Base-by-base conservation (phyloP, 495 filamentous ascomycete species). In the Penicillium paxilli region DNA sequence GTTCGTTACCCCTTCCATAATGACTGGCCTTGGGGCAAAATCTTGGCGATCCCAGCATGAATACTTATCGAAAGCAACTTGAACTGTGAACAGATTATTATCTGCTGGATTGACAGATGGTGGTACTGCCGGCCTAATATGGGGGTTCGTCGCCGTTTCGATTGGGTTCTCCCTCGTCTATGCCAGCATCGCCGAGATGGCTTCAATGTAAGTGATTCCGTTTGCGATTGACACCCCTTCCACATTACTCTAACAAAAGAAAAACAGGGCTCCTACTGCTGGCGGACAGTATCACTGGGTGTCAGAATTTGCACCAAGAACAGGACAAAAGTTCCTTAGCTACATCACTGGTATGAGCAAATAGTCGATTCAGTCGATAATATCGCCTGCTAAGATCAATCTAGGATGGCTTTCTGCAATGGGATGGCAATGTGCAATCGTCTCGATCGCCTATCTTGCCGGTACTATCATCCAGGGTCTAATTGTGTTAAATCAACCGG, bases 281-380 rank as follows among this genome's bases (percentile, higher is more conserved):
- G 77, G 78, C 40, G 77, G 78, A 19, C 78, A 82, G 50, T 82
- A 82, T 48, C 78, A 82, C 52, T 86, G 82, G 83, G 80, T 84
- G 6, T 83, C 76, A 5, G 81, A 84, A 52, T 79, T 84, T 55
- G 77, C 82, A 10, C 82, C 83, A 16, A 63, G 57, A 5, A 69
- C 62, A n/a, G 75, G 62, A 33, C 81, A 82, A 51, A 83, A 81
- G 48, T 81, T 82, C 35, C 65, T 84, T 9, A 83, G 82, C 57
- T 87, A 85, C 59, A 72, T 84, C 28, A 80, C 81, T 42, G 82
- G 82, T 73, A 68, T 55, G 45, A 11, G 16, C 42, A 12, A 55
- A 55, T 14, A 8, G 0, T 38, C 14, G 7, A 5, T n/a, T 16
- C 16, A 16, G 0, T 19, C 30, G 11, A 1, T 14, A 14, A 4